Percentiles rank a stretch among this genome's conserved stretches.
These are phyloP conservation scores for Aureobasidium sp. DNA, from an alignment of 2,329 filamentous ascomycete genomes.

Conservation along the genomic window DNA sequence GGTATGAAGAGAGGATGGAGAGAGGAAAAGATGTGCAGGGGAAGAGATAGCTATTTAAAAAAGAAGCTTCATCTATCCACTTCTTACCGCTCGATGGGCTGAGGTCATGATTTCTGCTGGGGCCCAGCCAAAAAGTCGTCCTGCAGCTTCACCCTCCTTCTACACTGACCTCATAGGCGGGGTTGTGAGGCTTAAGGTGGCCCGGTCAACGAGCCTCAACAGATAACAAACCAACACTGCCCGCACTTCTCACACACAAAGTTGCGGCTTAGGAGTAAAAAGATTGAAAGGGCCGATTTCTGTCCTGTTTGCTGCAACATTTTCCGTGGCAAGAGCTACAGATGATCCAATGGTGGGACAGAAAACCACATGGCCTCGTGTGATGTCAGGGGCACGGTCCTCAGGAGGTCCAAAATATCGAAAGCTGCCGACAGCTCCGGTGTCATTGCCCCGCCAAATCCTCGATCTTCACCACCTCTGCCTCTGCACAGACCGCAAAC, in stretches of 20 bases:
- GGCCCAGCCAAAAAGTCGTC: neutral
- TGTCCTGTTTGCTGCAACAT: neutral
- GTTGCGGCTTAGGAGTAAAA: neutral
- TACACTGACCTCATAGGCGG: constrained; percentile 9
- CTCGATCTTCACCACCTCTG: constrained; percentile 6
- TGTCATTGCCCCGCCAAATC: constrained; percentile 4
- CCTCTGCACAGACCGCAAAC: neutral
- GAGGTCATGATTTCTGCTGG: constrained; percentile 3
- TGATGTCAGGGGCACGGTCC: constrained; percentile 3
- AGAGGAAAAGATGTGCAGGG: constrained; percentile 1
- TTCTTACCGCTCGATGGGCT: neutral
- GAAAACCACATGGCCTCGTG: neutral
- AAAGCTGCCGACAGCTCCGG: constrained; percentile 2
- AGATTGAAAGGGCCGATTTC: constrained; percentile 1
- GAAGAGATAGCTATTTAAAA: neutral
- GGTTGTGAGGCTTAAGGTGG: constrained; percentile 7
- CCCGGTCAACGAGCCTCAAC: constrained; percentile 9
- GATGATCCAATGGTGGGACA: neutral
- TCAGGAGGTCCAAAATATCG: neutral
- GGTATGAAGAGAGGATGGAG: constrained; percentile 3
- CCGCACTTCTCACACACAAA: neutral
- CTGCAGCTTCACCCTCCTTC: neutral
- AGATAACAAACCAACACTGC: neutral
- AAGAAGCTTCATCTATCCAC: neutral
- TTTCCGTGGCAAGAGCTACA: neutral